Base-by-base conservation (phyloP, 257 asterid species). In the Solanum infundibuliforme region DNA sequence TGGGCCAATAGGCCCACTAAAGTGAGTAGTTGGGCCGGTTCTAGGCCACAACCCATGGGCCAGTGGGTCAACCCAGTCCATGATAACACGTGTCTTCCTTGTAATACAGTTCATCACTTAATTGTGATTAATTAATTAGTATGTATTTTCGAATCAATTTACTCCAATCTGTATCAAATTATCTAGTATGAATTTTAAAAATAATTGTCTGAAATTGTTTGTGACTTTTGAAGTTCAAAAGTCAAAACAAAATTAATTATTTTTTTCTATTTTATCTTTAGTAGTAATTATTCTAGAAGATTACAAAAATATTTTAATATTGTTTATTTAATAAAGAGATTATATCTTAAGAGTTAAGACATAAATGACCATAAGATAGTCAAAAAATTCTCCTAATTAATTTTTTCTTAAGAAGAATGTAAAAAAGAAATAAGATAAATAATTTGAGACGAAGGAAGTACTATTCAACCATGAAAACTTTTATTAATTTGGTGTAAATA, bases 341-440 rank as follows among this genome's bases (percentile, higher is more conserved):
- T 55, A 7, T 55, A 55, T 55, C 66, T n/a, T n/a, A n/a, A n/a
- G n/a, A n/a, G n/a, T 55, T 55, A 55, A 60, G n/a, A 60, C 5
- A 23, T 60, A 60, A 4, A 60, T 60, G 13, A 60, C 0, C 0
- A 8, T 1, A 60, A 60, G 11, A 60, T 60, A 60, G 6, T 60
- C 0, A 60, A 60, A 60, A 0, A 60, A 3, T 8, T 18, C 1
- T 60, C 18, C 31, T 65, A 5, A 5, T 25, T 25, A 5, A 65
- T 23, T 21, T 8, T 60, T 60, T 46, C n/a, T 23, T 23, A 23
- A 9, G 69, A 60, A 10, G 6, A 11, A 8, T 23, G 3, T 8
- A 60, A 60, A 60, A 60, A 25, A 23, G 12, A 60, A 60, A 23
- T 9, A 8, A 1, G 27, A 60, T 8, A 23, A 8, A 23, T 60